Percentiles rank a stretch among this genome's conserved stretches.
These are phyloP conservation scores for Petunia axillaris DNA, from an alignment of 257 asterid species.

Conservation along the genomic window DNA sequence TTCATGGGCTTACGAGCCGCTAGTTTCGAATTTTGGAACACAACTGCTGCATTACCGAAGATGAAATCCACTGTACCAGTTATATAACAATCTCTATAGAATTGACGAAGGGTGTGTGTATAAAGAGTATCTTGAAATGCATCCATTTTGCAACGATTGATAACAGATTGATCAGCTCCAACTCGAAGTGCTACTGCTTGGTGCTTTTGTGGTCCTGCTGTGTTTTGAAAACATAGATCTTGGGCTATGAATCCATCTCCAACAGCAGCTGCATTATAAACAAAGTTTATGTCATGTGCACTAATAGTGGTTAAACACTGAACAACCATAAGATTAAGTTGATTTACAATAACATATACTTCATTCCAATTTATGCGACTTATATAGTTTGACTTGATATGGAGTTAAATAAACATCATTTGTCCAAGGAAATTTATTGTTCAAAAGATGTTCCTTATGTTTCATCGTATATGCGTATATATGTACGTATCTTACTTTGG, in stretches of 20 bases:
- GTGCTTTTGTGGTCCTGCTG: conserved; percentile 35
- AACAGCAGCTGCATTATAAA: conserved; percentile 10
- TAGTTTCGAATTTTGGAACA: conserved; percentile 28
- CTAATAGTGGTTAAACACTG: no score
- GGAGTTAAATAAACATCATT: no score
- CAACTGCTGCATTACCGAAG: conserved; percentile 37
- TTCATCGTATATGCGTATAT: no score
- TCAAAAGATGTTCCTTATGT: no score
- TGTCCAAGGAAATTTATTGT: no score
- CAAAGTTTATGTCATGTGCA: not conserved
- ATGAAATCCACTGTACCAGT: conserved; percentile 38
- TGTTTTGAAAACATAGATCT: conserved; percentile 33
- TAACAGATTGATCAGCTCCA: conserved; percentile 28
- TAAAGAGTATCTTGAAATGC: conserved; percentile 37
- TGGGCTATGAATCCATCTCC: conserved; percentile 38
- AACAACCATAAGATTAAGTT: no score
- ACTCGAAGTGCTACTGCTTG: conserved; percentile 37
- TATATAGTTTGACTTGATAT: no score
- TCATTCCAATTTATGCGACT: no score
- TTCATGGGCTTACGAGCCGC: conserved; percentile 26
- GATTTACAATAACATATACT: no score
- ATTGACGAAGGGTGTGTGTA: conserved; percentile 33
- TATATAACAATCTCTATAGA: conserved; percentile 34
- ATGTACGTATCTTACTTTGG: no score
- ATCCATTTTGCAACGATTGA: conserved; percentile 30